A percentile compares a stretch with the other conserved stretches of the same genome.
Conservation (phyloP, 1,139 yeast species). For the Suhomyces panamericanus region DNA sequence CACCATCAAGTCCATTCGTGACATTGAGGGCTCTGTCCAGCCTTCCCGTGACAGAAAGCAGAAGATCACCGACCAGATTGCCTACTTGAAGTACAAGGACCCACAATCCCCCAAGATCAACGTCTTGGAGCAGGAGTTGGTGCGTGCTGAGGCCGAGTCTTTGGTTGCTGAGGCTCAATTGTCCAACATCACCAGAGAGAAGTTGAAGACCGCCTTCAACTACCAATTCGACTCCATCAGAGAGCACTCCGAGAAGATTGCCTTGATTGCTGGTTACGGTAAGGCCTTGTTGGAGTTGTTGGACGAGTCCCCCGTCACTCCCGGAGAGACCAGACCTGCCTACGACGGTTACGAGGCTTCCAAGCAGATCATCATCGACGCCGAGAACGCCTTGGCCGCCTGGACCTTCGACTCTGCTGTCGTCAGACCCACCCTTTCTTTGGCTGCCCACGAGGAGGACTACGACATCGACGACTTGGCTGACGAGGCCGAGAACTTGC, state of each 20-base stretch:
- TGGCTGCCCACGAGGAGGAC: conserved; percentile 71
- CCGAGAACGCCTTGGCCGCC: conserved; percentile 78
- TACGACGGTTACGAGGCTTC: conserved; percentile 88
- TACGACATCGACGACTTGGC: conserved; percentile 56
- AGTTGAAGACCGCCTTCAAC: conserved; percentile 80
- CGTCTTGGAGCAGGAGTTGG: conserved; percentile 83
- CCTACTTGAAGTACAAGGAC: conserved; percentile 78
- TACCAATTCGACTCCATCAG: conserved; percentile 82
- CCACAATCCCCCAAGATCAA: conserved; percentile 81
- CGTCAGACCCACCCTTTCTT: conserved; percentile 76
- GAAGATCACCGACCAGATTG: conserved; percentile 82
- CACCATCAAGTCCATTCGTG: conserved; percentile 76
- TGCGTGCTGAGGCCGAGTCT: conserved; percentile 88
- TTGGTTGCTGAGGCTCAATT: conserved; percentile 89
- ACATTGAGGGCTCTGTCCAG: conserved; percentile 84
- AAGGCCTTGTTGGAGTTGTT: conserved; percentile 78
- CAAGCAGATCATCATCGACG: conserved; percentile 81
- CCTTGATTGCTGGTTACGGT: conserved; percentile 87
- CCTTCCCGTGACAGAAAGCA: conserved; percentile 86
- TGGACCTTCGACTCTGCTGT: conserved; percentile 84
- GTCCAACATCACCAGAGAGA: conserved; percentile 83
- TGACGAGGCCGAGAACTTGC: conserved; percentile 53
- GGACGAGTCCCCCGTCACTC: conserved; percentile 84
- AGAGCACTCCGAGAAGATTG: conserved; percentile 81
- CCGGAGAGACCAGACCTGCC: conserved; percentile 89